phyloP scores from a whole-genome alignment of 1,284 basidiomycete genomes.

The Wolfiporia cocos region DNA sequence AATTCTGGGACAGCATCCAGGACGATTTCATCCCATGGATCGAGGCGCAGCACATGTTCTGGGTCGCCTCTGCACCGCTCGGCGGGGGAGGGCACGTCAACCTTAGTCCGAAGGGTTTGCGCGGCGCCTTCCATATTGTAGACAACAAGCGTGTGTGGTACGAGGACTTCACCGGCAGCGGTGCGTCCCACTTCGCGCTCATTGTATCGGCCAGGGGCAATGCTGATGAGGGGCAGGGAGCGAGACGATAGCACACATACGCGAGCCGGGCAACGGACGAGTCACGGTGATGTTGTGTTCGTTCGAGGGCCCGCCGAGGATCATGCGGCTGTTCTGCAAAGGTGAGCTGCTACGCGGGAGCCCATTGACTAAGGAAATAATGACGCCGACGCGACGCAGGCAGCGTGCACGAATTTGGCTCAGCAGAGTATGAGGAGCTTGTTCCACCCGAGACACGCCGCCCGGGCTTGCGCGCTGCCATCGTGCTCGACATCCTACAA shows the following conservation, averaged over 20 bases:
- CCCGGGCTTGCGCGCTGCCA: constrained; percentile 45
- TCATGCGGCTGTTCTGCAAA: constrained; percentile 44
- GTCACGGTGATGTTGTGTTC: constrained; percentile 52
- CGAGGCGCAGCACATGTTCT: constrained; percentile 45
- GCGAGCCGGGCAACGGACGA: constrained; percentile 43
- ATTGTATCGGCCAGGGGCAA: too few relatives aligned
- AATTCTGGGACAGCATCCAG: constrained; percentile 43
- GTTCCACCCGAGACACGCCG: constrained; percentile 37
- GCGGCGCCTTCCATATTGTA: constrained; percentile 42
- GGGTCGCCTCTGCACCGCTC: constrained; percentile 51
- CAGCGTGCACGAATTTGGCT: constrained; percentile 45
- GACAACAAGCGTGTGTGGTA: constrained; percentile 46
- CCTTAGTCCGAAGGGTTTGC: constrained; percentile 46
- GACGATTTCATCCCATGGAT: constrained; percentile 41
- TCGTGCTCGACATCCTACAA: constrained; percentile 45
- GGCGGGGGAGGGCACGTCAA: constrained; percentile 45
- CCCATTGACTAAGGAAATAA: too few relatives aligned
- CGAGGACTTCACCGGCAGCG: constrained; percentile 50
- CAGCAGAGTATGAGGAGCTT: constrained; percentile 40
- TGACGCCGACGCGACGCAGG: constrained; percentile 25
- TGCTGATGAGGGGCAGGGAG: constrained; percentile 28
- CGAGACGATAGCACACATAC: constrained; percentile 55
- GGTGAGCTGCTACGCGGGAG: constrained; percentile 25
- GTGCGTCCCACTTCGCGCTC: constrained; percentile 23
- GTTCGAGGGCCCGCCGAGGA: constrained; percentile 47